Conservation (phyloP, 2,329 filamentous ascomycete genomes). For the Xylariaceae sp. region DNA sequence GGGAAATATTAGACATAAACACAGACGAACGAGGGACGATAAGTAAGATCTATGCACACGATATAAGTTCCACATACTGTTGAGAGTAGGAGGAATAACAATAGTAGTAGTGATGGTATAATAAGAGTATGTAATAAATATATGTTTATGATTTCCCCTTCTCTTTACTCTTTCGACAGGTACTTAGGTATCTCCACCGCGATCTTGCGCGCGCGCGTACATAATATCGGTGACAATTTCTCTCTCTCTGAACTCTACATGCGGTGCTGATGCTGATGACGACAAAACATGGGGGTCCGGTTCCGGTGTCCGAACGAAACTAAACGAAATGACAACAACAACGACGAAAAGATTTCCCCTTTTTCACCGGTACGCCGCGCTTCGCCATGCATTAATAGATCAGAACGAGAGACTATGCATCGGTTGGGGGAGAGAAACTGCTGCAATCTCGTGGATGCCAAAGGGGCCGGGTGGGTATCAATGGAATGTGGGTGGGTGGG, state of each 20-base stretch:
- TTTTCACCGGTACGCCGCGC: conserved; percentile 29
- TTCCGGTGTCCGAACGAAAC: too few relatives aligned
- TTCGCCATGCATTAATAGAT: conserved; percentile 31
- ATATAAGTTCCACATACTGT: too few relatives aligned
- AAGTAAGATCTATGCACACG: too few relatives aligned
- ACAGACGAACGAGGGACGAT: too few relatives aligned
- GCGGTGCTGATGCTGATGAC: conserved; percentile 10
- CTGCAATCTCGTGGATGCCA: conserved; percentile 1
- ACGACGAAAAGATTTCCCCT: conserved; percentile 1
- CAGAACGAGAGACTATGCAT: conserved; percentile 15
- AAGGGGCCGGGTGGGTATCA: background rate
- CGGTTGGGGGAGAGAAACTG: background rate
- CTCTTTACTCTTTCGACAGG: too few relatives aligned
- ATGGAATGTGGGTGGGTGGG: conserved; percentile 14
- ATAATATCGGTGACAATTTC: conserved; percentile 28
- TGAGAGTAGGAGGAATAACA: too few relatives aligned
- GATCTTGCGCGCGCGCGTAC: conserved; percentile 27
- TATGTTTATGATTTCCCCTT: too few relatives aligned
- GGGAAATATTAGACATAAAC: too few relatives aligned
- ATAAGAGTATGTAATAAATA: too few relatives aligned
- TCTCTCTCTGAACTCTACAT: conserved; percentile 30
- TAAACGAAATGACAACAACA: background rate
- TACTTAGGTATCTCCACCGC: conserved; percentile 33
- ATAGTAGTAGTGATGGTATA: too few relatives aligned
- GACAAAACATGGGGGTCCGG: background rate